Conservation (phyloP, 768 basidiomycete species). For the Plicaturopsis crispa region DNA sequence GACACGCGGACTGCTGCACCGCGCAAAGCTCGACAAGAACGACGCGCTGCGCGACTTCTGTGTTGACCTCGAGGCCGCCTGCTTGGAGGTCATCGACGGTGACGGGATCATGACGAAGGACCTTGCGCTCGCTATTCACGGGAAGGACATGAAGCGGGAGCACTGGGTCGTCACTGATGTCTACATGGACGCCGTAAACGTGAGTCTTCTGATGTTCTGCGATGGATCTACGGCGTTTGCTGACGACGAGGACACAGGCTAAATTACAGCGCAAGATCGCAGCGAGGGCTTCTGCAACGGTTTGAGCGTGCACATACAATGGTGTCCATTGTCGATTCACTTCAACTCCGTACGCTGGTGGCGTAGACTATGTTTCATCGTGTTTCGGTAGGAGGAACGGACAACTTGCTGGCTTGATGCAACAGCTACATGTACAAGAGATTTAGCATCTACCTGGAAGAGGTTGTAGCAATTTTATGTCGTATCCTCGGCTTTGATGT, state of each 20-base stretch:
- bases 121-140: slow-evolving; percentile 89
- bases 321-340: too few species aligned
- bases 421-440: too few species aligned
- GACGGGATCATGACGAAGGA: slow-evolving; percentile 98
- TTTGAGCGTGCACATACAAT: too few species aligned
- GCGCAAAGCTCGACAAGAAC: slow-evolving; percentile 88
- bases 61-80: slow-evolving; percentile 73
- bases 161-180: slow-evolving; percentile 95
- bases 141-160: slow-evolving; percentile 83
- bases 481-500: too few species aligned
- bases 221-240: background rate
- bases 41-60: slow-evolving; percentile 68
- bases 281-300: slow-evolving; percentile 3
- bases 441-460: too few species aligned
- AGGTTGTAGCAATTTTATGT: too few species aligned
- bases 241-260: slow-evolving; percentile 7
- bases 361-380: too few species aligned
- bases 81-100: slow-evolving; percentile 84
- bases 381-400: too few species aligned
- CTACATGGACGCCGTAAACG: slow-evolving; percentile 92
- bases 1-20: slow-evolving; percentile 91
- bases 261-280: slow-evolving; percentile 24
- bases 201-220: slow-evolving; percentile 26
- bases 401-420: too few species aligned
- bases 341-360: too few species aligned